phyloP scores from a whole-genome alignment of 148 eudicot genomes.

The Fallopia convolvulus region DNA sequence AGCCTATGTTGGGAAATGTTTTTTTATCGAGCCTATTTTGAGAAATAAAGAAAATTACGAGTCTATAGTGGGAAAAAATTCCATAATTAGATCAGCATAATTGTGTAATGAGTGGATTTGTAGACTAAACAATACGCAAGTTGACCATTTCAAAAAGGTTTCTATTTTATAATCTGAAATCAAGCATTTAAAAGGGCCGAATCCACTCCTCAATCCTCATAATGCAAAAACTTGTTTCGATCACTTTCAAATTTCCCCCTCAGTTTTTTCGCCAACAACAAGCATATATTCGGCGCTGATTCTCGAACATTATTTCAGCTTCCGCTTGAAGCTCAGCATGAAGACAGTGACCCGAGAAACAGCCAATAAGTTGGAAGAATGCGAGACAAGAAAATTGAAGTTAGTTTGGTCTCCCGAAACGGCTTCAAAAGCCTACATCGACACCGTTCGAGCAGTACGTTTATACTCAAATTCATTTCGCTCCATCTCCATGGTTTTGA shows the following conservation, averaged over 20 bases:
- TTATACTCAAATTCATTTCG: background rate
- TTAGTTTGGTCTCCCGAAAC: constrained; percentile 40
- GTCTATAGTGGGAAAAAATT: too few species aligned
- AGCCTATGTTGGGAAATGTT: too few species aligned
- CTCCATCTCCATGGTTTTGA: background rate
- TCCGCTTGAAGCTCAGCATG: background rate
- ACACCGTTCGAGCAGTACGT: constrained; percentile 33
- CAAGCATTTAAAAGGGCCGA: background rate
- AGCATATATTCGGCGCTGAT: too few species aligned
- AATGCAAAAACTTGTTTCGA: background rate
- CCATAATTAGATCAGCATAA: too few species aligned
- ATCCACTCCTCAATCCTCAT: background rate
- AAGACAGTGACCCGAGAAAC: background rate
- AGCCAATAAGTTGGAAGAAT: background rate
- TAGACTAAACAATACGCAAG: too few species aligned
- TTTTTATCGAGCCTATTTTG: too few species aligned
- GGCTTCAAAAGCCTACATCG: constrained; percentile 32
- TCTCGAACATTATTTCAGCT: background rate
- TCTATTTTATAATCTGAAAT: too few species aligned
- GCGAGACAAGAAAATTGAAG: constrained; percentile 19
- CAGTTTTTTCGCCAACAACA: background rate
- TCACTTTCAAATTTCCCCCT: background rate
- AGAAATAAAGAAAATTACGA: too few species aligned
- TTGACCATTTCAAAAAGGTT: too few species aligned
- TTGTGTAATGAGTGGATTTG: too few species aligned